A percentile compares a stretch with the other conserved stretches of the same genome.
phyloP scores from a whole-genome alignment of 176 grass and related monocot genomes.

The Zea luxurians region DNA sequence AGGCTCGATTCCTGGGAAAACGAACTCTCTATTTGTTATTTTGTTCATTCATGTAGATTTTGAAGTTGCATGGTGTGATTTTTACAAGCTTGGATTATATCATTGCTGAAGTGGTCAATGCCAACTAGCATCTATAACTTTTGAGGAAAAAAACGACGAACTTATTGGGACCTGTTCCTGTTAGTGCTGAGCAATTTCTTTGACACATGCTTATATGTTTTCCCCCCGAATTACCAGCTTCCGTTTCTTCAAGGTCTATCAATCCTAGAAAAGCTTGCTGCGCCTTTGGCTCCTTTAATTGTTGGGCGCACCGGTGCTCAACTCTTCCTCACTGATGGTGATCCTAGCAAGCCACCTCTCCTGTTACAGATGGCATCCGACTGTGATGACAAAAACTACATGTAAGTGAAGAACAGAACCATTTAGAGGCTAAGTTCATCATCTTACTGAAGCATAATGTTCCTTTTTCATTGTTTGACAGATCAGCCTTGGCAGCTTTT shows the following conservation, averaged over 20 bases:
- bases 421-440: constrained; percentile 8
- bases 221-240: constrained; percentile 55
- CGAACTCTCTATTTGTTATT: constrained; percentile 28
- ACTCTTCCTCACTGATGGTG: constrained; percentile 80
- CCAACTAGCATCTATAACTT: background rate
- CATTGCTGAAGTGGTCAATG: background rate
- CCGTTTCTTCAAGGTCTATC: constrained; percentile 77
- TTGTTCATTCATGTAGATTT: constrained; percentile 11
- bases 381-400: constrained; percentile 57
- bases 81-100: constrained; percentile 1
- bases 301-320: constrained; percentile 74
- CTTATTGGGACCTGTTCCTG: background rate
- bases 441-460: constrained; percentile 8
- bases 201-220: constrained; percentile 24
- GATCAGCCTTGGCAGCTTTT: constrained; percentile 71
- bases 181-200: background rate
- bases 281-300: constrained; percentile 76
- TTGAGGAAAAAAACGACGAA: background rate
- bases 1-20: background rate
- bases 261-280: constrained; percentile 77
- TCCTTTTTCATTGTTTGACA: constrained; percentile 41
- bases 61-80: background rate
- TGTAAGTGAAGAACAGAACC: constrained; percentile 46
- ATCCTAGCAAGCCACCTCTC: constrained; percentile 73
- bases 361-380: constrained; percentile 78